phyloP scores from a whole-genome alignment of 1,139 yeast genomes.

The Magnusiomyces sp. region DNA sequence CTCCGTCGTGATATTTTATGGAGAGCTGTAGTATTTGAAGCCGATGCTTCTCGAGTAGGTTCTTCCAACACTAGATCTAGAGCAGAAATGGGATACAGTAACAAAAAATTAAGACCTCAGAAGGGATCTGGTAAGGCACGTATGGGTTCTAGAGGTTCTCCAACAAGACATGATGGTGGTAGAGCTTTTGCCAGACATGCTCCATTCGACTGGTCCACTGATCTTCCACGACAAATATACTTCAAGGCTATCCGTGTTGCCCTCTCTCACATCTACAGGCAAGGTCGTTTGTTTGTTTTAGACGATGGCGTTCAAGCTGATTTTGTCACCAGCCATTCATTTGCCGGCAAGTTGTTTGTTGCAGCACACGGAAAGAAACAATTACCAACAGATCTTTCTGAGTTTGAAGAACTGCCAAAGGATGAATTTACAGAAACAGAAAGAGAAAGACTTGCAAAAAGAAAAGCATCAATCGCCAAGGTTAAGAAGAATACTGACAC shows the following conservation, averaged over 20 bases:
- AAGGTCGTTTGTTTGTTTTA: slow-evolving; percentile 61
- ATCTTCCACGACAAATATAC: slow-evolving; percentile 69
- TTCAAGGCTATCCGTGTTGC: slow-evolving; percentile 72
- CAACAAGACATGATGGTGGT: slow-evolving; percentile 83
- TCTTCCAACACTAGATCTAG: slow-evolving; percentile 80
- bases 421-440: slow-evolving; percentile 41
- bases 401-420: slow-evolving; percentile 44
- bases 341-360: slow-evolving; percentile 53
- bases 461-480: slow-evolving; percentile 25
- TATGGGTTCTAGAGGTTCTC: slow-evolving; percentile 93
- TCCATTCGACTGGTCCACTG: slow-evolving; percentile 82
- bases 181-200: slow-evolving; percentile 83
- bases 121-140: slow-evolving; percentile 95
- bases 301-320: slow-evolving; percentile 46
- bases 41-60: slow-evolving; percentile 84
- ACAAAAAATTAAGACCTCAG: slow-evolving; percentile 76
- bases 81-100: slow-evolving; percentile 77
- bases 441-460: slow-evolving; percentile 46
- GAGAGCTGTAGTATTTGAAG: slow-evolving; percentile 90
- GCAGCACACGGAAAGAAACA: slow-evolving; percentile 36
- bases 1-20: slow-evolving; percentile 85
- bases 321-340: slow-evolving; percentile 40
- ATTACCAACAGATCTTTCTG: slow-evolving; percentile 58
- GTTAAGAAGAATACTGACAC: slow-evolving; percentile 30
- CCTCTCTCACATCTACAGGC: slow-evolving; percentile 66